Conservation (phyloP, 495 filamentous ascomycete species). For the Hapsidospora chrysogenum region DNA sequence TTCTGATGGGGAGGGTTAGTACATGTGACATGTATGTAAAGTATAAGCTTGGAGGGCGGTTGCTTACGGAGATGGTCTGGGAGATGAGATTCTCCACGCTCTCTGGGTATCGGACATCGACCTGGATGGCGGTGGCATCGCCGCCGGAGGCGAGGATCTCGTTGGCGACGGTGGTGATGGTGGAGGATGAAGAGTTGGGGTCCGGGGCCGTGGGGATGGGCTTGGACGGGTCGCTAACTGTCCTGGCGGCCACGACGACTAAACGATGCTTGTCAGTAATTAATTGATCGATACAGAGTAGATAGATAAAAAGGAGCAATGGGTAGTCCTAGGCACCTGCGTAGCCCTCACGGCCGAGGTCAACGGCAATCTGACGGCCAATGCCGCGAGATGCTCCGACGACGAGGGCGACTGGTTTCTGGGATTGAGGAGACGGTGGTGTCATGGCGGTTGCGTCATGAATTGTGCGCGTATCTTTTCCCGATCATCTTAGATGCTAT, state of each 20-base stretch:
- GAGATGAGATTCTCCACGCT: constrained; percentile 47
- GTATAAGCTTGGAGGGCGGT: too few species aligned
- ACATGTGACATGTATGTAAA: background rate
- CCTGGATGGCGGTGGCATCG: constrained; percentile 45
- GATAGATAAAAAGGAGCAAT: background rate
- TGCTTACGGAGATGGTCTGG: constrained; percentile 34
- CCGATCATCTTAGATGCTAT: too few species aligned
- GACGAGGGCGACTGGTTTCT: constrained; percentile 41
- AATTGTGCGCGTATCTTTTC: too few species aligned
- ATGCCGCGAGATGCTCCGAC: constrained; percentile 66
- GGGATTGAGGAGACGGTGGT: background rate
- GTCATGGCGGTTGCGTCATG: too few species aligned
- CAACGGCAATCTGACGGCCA: constrained; percentile 62
- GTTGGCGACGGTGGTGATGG: constrained; percentile 67
- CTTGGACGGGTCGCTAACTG: constrained; percentile 43
- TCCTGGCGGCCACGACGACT: constrained; percentile 77
- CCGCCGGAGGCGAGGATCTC: constrained; percentile 58
- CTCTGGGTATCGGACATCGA: constrained; percentile 49
- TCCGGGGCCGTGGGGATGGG: constrained; percentile 54
- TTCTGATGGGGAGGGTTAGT: constrained; percentile 11
- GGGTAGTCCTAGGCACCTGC: constrained; percentile 29
- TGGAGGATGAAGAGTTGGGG: constrained; percentile 64
- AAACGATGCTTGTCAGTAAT: too few species aligned
- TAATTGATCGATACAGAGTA: background rate
- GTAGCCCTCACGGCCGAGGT: constrained; percentile 55